Percentiles rank a stretch among this genome's conserved stretches.
Conservation (phyloP, 805 yeast genomes). For the Candida sonorensis region DNA sequence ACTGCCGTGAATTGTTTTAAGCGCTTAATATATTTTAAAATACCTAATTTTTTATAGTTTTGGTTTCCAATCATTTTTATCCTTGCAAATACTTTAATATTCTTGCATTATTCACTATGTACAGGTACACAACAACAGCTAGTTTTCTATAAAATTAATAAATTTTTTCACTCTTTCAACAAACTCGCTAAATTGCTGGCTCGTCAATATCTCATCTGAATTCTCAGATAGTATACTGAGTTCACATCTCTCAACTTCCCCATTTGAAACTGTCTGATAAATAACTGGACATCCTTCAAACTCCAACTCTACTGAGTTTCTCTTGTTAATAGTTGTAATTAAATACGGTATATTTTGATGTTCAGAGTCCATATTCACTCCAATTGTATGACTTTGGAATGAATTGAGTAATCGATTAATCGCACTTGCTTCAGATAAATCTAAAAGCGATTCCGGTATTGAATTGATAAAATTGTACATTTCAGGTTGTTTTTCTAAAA, state of each 20-base stretch:
- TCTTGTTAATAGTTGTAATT: constrained; percentile 17
- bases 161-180: constrained; percentile 6
- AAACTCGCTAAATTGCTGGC: constrained; percentile 8
- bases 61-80: no score
- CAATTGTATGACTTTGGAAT: constrained; percentile 11
- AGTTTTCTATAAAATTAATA: constrained; percentile 6
- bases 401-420: constrained; percentile 11
- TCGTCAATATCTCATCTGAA: constrained; percentile 5
- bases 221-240: constrained; percentile 18
- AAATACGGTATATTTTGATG: constrained; percentile 11
- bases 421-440: constrained; percentile 13
- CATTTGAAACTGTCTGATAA: constrained; percentile 22
- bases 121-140: no score
- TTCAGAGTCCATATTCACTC: constrained; percentile 6
- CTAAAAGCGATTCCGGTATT: constrained; percentile 15
- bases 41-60: no score
- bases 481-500: constrained; percentile 13
- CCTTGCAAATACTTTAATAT: no score
- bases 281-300: constrained; percentile 19
- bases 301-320: constrained; percentile 23
- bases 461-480: constrained; percentile 16
- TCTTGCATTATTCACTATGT: no score
- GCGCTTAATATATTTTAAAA: no score
- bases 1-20: no score
- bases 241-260: constrained; percentile 18